A percentile compares a stretch with the other conserved stretches of the same genome.
phyloP scores from a whole-genome alignment of 495 filamentous ascomycete genomes.

The Aspergillus diversus region DNA sequence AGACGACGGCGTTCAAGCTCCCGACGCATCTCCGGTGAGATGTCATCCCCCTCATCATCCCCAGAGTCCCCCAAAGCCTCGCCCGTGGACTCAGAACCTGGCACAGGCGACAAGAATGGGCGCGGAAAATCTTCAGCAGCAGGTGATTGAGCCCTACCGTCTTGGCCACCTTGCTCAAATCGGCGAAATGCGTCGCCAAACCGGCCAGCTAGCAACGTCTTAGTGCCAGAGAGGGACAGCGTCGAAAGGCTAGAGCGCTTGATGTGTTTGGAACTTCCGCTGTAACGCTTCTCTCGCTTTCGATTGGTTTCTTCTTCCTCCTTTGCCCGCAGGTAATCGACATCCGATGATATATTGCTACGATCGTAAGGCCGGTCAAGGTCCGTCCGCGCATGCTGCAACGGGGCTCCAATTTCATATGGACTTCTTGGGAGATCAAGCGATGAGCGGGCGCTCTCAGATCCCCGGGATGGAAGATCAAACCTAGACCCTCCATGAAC shows the following conservation, averaged over 20 bases:
- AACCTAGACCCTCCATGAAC: constrained; percentile 79
- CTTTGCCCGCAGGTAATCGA: constrained; percentile 83
- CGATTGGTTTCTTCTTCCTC: constrained; percentile 72
- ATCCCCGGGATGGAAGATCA: constrained; percentile 67
- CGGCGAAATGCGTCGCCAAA: constrained; percentile 96
- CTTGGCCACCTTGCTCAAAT: constrained; percentile 71
- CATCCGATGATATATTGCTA: constrained; percentile 76
- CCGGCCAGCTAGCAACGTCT: constrained; percentile 83
- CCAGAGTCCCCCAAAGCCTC: constrained; percentile 62
- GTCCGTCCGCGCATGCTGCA: constrained; percentile 44
- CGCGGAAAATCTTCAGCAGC: constrained; percentile 42
- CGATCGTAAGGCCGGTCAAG: constrained; percentile 40
- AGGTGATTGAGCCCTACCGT: constrained; percentile 58
- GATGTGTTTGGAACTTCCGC: constrained; percentile 64
- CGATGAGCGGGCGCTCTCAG: constrained; percentile 52
- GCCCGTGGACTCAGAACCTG: constrained; percentile 60
- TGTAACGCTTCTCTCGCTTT: constrained; percentile 70
- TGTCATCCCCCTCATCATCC: constrained; percentile 65
- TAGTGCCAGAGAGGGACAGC: constrained; percentile 73
- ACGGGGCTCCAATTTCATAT: constrained; percentile 44
- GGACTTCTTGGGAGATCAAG: constrained; percentile 40
- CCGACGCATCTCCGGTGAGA: constrained; percentile 86
- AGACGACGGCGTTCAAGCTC: constrained; percentile 86
- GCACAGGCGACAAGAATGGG: constrained; percentile 63
- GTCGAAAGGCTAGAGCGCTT: constrained; percentile 85